Conservation (phyloP, 2,329 filamentous ascomycete species). For the Arthrobotrys conoides region DNA sequence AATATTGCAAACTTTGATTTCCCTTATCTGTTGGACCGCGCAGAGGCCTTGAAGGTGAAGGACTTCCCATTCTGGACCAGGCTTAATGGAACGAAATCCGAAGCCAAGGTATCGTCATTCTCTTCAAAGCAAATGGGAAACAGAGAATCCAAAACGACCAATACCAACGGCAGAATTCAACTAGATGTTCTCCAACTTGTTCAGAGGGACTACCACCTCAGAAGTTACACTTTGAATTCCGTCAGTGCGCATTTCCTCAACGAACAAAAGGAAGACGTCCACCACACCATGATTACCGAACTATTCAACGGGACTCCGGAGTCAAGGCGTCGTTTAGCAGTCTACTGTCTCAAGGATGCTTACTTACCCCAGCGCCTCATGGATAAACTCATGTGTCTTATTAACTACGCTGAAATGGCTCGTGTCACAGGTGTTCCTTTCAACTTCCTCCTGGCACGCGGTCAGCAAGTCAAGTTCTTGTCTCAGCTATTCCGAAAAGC, state of each 20-base stretch:
- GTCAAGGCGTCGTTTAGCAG: constrained; percentile 86
- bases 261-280: constrained; percentile 98
- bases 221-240: constrained; percentile 97
- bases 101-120: constrained; percentile 84
- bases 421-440: constrained; percentile 99
- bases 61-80: constrained; percentile 91
- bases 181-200: constrained; percentile 94
- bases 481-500: constrained; percentile 97
- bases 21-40: constrained; percentile 91
- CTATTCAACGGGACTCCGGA: constrained; percentile 96
- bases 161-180: constrained; percentile 93
- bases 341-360: constrained; percentile 98
- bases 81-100: constrained; percentile 78
- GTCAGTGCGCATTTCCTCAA: constrained; percentile 94
- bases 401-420: constrained; percentile 99
- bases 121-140: constrained; percentile 99
- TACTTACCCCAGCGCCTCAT: constrained; percentile 94
- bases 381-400: constrained; percentile 98
- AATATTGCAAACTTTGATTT: constrained; percentile 99
- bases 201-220: constrained; percentile 91
- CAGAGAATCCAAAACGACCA: constrained; percentile 92
- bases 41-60: constrained; percentile 82
- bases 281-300: constrained; percentile 99
- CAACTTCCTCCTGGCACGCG: constrained; percentile 90
- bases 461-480: constrained; percentile 97